phyloP scores from a whole-genome alignment of 75 land plant genomes.

The Picea sitchensis region DNA sequence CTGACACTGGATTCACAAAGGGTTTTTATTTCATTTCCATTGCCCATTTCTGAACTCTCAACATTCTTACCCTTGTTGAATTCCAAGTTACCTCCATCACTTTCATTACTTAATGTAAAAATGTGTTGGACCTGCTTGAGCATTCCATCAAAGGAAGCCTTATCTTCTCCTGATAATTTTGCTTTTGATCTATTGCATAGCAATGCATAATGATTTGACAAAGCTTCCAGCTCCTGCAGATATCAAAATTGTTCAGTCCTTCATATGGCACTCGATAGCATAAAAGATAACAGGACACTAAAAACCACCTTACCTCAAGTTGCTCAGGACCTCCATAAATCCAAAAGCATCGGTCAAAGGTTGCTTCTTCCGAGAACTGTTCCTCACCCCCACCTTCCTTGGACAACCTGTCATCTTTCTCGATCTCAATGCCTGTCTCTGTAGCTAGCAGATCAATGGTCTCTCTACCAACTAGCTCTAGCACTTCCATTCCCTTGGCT shows the following conservation, averaged over 20 bases:
- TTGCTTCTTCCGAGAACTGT: constrained; percentile 72
- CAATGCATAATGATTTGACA: constrained; percentile 82
- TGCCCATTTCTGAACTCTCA: constrained; percentile 39
- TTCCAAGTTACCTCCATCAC: constrained; percentile 37
- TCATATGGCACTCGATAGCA: background rate
- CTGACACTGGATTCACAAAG: constrained; percentile 86
- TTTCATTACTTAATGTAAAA: constrained; percentile 50
- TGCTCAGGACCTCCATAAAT: constrained; percentile 99
- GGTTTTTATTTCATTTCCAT: constrained; percentile 58
- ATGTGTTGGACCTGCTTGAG: constrained; percentile 79
- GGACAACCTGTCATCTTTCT: constrained; percentile 41
- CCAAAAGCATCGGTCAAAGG: constrained; percentile 97
- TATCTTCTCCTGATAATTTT: constrained; percentile 75
- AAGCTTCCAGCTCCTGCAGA: constrained; percentile 85
- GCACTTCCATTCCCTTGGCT: constrained; percentile 85
- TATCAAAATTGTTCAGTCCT: background rate
- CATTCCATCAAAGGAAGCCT: constrained; percentile 66
- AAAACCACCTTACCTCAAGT: constrained; percentile 62
- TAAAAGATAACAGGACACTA: background rate
- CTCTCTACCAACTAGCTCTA: constrained; percentile 92
- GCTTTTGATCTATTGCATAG: constrained; percentile 82
- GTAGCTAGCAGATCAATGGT: constrained; percentile 87
- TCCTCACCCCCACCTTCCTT: constrained; percentile 45
- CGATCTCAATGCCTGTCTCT: constrained; percentile 86
- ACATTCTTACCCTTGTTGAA: constrained; percentile 85